These are phyloP conservation scores for Hymenoscyphus salicellus DNA, from an alignment of 2,329 filamentous ascomycete genomes.

Conservation along the genomic window DNA sequence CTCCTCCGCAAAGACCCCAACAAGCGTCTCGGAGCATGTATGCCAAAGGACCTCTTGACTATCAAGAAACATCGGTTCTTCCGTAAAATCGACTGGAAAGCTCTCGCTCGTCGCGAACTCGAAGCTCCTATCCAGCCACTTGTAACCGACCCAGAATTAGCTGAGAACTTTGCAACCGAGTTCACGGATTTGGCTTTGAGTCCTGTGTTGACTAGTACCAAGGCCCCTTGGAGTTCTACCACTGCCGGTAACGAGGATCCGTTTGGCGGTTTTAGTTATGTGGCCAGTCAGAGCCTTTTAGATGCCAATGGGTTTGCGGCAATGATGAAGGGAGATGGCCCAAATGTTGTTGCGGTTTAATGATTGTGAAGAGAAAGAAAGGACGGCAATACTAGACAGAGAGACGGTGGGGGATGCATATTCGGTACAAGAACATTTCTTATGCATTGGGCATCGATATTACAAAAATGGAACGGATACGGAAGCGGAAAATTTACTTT, in stretches of 20 bases:
- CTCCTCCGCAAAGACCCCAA: conserved; percentile 87
- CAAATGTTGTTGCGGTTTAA: not conserved
- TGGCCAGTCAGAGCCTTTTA: conserved; percentile 36
- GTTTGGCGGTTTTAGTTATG: conserved; percentile 38
- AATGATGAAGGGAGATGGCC: conserved; percentile 7
- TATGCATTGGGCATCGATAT: not conserved
- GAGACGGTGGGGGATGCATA: not conserved
- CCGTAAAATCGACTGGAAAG: conserved; percentile 92
- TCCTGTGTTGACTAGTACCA: conserved; percentile 53
- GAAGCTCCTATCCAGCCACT: conserved; percentile 88
- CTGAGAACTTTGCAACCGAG: conserved; percentile 93
- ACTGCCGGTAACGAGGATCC: conserved; percentile 28
- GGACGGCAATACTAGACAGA: too few species aligned
- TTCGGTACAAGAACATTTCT: not conserved
- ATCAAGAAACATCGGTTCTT: conserved; percentile 97
- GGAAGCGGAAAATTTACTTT: not conserved
- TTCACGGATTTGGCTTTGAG: conserved; percentile 85
- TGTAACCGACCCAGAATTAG: conserved; percentile 91
- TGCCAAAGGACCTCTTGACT: conserved; percentile 79
- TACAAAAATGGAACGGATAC: not conserved
- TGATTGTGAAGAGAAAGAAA: not conserved
- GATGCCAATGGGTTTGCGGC: conserved; percentile 29
- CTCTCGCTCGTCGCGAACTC: conserved; percentile 75
- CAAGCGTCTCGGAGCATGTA: conserved; percentile 83
- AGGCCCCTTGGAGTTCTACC: conserved; percentile 27